Conservation (phyloP, 805 yeast species). For the Candida rishiriensis region DNA sequence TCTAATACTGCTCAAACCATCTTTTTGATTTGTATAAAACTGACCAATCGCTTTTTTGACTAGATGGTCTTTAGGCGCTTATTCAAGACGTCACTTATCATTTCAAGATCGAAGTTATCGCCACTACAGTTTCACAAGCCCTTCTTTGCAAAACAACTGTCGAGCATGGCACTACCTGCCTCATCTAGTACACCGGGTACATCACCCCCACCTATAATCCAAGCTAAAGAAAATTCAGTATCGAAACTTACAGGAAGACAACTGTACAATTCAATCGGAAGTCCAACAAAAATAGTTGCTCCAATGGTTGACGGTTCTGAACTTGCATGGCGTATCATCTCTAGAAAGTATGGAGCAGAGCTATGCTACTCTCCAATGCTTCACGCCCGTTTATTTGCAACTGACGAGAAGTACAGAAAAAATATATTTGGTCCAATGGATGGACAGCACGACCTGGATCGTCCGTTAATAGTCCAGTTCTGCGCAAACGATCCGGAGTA, state of each 20-base stretch:
- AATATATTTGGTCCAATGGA: slow-evolving; percentile 72
- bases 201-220: too few relatives aligned
- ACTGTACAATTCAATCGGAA: slow-evolving; percentile 63
- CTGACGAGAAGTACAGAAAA: slow-evolving; percentile 71
- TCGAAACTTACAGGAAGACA: slow-evolving; percentile 49
- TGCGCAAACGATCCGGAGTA: slow-evolving; percentile 95
- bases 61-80: too few relatives aligned
- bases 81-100: too few relatives aligned
- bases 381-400: slow-evolving; percentile 87
- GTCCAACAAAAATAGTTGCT: slow-evolving; percentile 83
- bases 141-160: too few relatives aligned
- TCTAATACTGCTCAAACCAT: too few relatives aligned
- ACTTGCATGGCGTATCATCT: slow-evolving; percentile 87
- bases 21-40: too few relatives aligned
- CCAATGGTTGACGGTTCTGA: slow-evolving; percentile 99
- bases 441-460: slow-evolving; percentile 63
- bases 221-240: too few relatives aligned
- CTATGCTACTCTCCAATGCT: slow-evolving; percentile 96
- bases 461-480: slow-evolving; percentile 91
- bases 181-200: too few relatives aligned
- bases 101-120: too few relatives aligned
- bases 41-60: too few relatives aligned
- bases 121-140: too few relatives aligned
- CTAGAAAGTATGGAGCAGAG: slow-evolving; percentile 87
- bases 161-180: too few relatives aligned